phyloP scores from a whole-genome alignment of 768 basidiomycete species.

The Rhodotorula taiwanensis region DNA sequence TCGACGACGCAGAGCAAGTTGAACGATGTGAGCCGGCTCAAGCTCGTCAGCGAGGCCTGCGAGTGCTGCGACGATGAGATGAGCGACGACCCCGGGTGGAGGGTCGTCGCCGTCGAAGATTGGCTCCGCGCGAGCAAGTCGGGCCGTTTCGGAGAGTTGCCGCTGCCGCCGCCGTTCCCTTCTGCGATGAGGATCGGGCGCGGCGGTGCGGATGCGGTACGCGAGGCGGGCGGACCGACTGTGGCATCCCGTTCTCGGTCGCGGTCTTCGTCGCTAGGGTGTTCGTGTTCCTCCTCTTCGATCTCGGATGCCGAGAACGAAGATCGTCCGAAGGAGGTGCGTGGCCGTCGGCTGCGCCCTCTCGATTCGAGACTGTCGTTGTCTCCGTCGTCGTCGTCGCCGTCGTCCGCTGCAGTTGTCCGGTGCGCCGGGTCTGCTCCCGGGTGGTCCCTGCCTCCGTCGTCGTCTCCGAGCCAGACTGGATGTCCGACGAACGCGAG shows the following conservation, averaged over 20 bases:
- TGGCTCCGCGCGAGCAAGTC: constrained; percentile 56
- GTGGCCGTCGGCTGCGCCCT: constrained; percentile 16
- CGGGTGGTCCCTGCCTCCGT: constrained; percentile 38
- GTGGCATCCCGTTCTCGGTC: constrained; percentile 11
- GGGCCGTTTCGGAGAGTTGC: constrained; percentile 13
- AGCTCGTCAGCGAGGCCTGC: constrained; percentile 56
- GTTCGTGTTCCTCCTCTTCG: neutral
- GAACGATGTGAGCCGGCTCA: constrained; percentile 32
- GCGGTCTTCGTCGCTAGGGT: too few species aligned
- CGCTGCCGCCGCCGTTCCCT: neutral
- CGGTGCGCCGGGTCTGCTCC: constrained; percentile 15
- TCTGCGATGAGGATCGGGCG: constrained; percentile 11
- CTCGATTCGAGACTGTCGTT: neutral
- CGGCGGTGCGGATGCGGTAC: constrained; percentile 17
- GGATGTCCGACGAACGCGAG: constrained; percentile 92
- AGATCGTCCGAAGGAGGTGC: neutral
- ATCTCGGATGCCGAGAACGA: constrained; percentile 12
- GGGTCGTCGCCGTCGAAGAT: constrained; percentile 63
- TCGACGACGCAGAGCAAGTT: constrained; percentile 40
- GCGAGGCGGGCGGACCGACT: constrained; percentile 9
- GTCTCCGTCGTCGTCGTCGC: neutral
- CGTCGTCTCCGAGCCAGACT: constrained; percentile 67
- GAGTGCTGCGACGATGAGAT: constrained; percentile 66
- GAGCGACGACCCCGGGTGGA: constrained; percentile 64
- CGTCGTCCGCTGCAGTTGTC: constrained; percentile 27